Base-by-base conservation (phyloP, 306 rosid species). In the Cicer arietinum region DNA sequence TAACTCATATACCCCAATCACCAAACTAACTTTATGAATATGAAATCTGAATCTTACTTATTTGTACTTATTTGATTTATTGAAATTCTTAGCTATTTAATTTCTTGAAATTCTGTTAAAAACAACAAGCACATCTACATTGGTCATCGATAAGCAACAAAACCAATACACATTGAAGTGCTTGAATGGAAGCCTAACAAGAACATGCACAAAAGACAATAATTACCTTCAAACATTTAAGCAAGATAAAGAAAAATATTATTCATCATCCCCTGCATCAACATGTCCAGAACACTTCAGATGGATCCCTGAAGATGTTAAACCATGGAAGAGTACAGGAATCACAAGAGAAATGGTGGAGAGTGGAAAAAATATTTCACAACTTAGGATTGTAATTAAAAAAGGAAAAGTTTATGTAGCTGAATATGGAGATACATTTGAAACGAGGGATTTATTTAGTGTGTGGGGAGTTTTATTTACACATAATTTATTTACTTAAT, bases 301-400 rank as follows among this genome's bases (percentile, higher is more conserved):
- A 40, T 87, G 90, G 90, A 87, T 87, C 80, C 88, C 77, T 10
- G 83, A 87, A 78, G 90, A 87, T 75, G 58, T 87, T 0, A 81
- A 72, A 62, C 88, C 86, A 13, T 87, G 90, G 90, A 18, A 59
- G 65, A 60, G n/a, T 0, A 70, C 69, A 30, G 86, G 90, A 51
- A 84, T 87, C 79, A 87, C 90, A 11, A 79, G 82, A 70, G 69
- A 67, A 25, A 65, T 82, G 80, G 8, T 87, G 54, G 86, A 84
- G 22, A 53, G 69, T 0, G 88, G 76, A 11, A 58, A 53, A 42
- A 70, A 74, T 5, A 6, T 25, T 7, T 76, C 86, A 52, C 58
- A 79, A 17, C 71, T 87, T 44, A 82, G 60, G 80, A 81, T 84
- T 16, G 81, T 82, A 56, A 58, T 87, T 69, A 22, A 73, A 5